Base-by-base conservation (phyloP, 2,329 filamentous ascomycete species). In the Phyllosticta citrichinensis region DNA sequence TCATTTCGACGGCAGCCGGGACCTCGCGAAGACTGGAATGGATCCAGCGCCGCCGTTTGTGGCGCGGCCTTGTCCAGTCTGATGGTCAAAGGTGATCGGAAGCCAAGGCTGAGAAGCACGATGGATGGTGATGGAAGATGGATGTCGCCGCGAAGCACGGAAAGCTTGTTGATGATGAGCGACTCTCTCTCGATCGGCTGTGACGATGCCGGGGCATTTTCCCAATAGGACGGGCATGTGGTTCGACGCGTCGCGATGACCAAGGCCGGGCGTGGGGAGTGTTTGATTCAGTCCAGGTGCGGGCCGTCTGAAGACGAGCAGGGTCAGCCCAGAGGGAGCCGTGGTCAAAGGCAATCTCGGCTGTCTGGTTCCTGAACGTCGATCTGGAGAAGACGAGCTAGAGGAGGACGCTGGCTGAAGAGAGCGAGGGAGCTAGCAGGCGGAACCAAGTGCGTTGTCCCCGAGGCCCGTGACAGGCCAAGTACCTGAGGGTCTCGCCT, bases 401-500 rank as follows among this genome's bases (percentile, higher is more conserved):
- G 20, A 53, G 27, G 27, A 30, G 27, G 47, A 33, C 20, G 24
- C 57, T 59, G 63, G 62, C 52, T 30, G 22, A 22, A 22, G 22
- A 22, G 22, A 22, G 22, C 22, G 22, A 30, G 63, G 64, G 63
- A 65, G 54, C 53, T 66, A 64, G 68, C 70, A 69, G 70, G 69
- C 71, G 72, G 71, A 73, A 71, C 72, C 67, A 73, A 64, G 17
- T 58, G 62, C 56, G 57, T 62, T 64, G 74, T 74, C 72, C 72
- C 72, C 72, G 72, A 68, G 68, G 66, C 70, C 62, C 65, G 63
- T 62, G 70, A 68, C 68, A 58, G 33, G 55, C 55, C 57, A 20
- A 47, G 55, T 55, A 58, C 55, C 52, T 51, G 57, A 59, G 57
- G 57, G 57, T 59, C 57, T 54, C 58, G 58, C 55, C 58, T 60